These are phyloP conservation scores for Kwoniella sp. DNA, from an alignment of 768 basidiomycete species.

Conservation along the genomic window DNA sequence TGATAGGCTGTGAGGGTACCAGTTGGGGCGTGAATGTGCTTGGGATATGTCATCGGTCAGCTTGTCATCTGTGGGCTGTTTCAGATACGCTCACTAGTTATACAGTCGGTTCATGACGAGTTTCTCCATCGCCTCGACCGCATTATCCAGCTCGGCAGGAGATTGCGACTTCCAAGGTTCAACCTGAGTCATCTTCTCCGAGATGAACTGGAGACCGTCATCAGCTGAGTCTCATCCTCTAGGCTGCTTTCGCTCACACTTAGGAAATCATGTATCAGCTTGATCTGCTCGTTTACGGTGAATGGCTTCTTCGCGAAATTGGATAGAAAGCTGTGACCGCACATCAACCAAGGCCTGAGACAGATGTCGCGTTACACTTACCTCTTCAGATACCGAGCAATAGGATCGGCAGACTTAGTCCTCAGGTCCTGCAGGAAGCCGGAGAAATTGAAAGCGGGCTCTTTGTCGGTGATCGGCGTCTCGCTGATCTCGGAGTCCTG, in stretches of 20 bases:
- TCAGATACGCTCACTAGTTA: slow-evolving; percentile 66
- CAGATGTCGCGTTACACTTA: slow-evolving; percentile 53
- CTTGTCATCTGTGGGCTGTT: not conserved
- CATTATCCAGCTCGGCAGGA: slow-evolving; percentile 87
- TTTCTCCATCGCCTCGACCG: slow-evolving; percentile 98
- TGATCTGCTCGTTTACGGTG: slow-evolving; percentile 87
- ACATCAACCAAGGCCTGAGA: not conserved
- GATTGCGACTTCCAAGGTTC: slow-evolving; percentile 67
- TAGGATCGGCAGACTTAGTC: slow-evolving; percentile 75
- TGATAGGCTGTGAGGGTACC: slow-evolving; percentile 66
- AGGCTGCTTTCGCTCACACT: slow-evolving; percentile 55
- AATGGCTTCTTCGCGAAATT: slow-evolving; percentile 90
- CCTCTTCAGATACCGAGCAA: slow-evolving; percentile 94
- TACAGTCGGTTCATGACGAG: slow-evolving; percentile 97
- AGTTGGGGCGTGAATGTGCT: slow-evolving; percentile 92
- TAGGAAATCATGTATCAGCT: slow-evolving; percentile 90
- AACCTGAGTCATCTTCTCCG: slow-evolving; percentile 64
- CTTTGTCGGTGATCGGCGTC: no score
- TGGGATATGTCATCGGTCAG: not conserved
- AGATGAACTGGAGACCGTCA: slow-evolving; percentile 67
- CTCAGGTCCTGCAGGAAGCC: slow-evolving; percentile 94
- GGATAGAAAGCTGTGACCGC: slow-evolving; percentile 69
- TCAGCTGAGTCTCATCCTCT: not conserved
- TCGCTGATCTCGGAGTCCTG: no score
- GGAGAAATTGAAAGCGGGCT: slow-evolving; percentile 75